These are phyloP conservation scores for Crinitomyces ghanaensis DNA, from an alignment of 805 yeast species.

Conservation along the genomic window DNA sequence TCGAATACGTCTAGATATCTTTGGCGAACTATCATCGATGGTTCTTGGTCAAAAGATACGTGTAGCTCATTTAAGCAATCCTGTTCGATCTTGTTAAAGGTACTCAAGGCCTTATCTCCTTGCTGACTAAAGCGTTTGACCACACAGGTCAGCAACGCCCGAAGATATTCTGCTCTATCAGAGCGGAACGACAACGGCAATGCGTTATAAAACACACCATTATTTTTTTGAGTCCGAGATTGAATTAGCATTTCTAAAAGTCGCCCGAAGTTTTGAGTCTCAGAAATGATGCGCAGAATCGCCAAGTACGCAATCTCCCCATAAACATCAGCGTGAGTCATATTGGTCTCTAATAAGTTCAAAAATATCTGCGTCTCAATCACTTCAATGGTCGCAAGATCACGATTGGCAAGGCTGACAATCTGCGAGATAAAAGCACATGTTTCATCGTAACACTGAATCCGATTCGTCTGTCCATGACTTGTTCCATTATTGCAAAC, in stretches of 20 bases:
- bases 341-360: slow-evolving; percentile 3
- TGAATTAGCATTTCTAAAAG: slow-evolving; percentile 2
- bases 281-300: slow-evolving; percentile 5
- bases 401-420: slow-evolving; percentile 1
- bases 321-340: slow-evolving; percentile 3
- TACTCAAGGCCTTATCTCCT: too few species aligned
- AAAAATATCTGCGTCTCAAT: slow-evolving; percentile 4
- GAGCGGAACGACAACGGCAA: slow-evolving; percentile 6
- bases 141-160: slow-evolving; percentile 2
- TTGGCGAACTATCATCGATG: too few species aligned
- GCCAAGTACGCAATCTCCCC: slow-evolving; percentile 12
- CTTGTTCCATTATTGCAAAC: too few species aligned
- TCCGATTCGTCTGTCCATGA: too few species aligned
- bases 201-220: slow-evolving; percentile 4
- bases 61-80: too few species aligned
- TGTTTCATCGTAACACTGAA: slow-evolving; percentile 9
- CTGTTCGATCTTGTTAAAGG: too few species aligned
- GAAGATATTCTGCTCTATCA: slow-evolving; percentile 11
- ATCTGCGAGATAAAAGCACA: slow-evolving; percentile 7
- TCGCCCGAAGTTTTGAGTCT: slow-evolving; percentile 1
- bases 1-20: too few species aligned
- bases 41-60: too few species aligned
- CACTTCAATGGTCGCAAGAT: not conserved
- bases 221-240: slow-evolving; percentile 5
- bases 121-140: too few species aligned